Evolutionary conservation across 2,329 filamentous ascomycete species (phyloP).

Genomic region (Fusarium chlamydosporum): DNA sequence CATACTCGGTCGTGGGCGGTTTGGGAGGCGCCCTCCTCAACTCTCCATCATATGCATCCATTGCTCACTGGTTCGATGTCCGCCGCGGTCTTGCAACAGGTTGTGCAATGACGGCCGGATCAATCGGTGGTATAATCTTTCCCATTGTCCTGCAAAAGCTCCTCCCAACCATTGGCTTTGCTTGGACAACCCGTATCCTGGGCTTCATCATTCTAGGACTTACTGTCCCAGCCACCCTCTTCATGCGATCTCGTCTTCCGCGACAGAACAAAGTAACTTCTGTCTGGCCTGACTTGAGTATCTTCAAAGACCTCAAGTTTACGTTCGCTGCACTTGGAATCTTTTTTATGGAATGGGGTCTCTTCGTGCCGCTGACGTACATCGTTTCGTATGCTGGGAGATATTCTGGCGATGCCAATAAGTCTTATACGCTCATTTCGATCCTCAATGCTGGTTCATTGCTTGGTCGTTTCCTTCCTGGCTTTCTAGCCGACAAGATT

Average conservation of each 20-base stretch:
- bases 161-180: conserved; percentile 64
- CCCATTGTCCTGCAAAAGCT: conserved; percentile 63
- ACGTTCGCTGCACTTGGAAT: conserved; percentile 72
- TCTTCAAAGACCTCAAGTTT: conserved; percentile 73
- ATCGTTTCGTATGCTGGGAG: conserved; percentile 78
- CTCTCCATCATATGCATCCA: conserved; percentile 79
- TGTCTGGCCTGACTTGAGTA: conserved; percentile 70
- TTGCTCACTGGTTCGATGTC: conserved; percentile 84
- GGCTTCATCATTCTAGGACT: conserved; percentile 65
- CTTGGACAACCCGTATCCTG: conserved; percentile 65
- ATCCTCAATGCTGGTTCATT: conserved; percentile 85
- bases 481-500: conserved; percentile 79
- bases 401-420: conserved; percentile 36
- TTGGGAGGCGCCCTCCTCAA: conserved; percentile 82
- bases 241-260: conserved; percentile 68
- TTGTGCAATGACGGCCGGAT: conserved; percentile 81
- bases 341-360: conserved; percentile 78
- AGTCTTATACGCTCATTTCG: conserved; percentile 79
- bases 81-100: conserved; percentile 83
- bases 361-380: conserved; percentile 82
- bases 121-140: conserved; percentile 77
- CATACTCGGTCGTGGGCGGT: conserved; percentile 80
- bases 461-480: conserved; percentile 82
- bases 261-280: conserved; percentile 56
- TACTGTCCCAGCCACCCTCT: conserved; percentile 62